phyloP scores from a whole-genome alignment of 2,329 filamentous ascomycete genomes.

The Fusarium mexicanum region DNA sequence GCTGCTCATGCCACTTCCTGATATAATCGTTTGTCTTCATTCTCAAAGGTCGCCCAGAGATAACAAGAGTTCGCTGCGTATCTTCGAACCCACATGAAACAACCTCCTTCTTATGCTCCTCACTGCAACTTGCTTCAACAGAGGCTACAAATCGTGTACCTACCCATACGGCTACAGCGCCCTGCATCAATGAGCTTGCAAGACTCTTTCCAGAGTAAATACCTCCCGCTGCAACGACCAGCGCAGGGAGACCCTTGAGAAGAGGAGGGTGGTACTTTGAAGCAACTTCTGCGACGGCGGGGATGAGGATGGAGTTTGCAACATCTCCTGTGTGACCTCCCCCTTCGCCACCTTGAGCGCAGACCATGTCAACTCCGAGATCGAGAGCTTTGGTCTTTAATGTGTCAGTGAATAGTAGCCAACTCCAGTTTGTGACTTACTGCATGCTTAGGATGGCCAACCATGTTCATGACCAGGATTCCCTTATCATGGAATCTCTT shows the following conservation, averaged over 20 bases:
- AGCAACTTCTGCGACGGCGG: conserved; percentile 87
- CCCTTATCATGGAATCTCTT: conserved; percentile 80
- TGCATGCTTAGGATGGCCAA: conserved; percentile 90
- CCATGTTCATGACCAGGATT: conserved; percentile 96
- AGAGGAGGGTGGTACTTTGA: conserved; percentile 73
- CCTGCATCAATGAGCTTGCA: conserved; percentile 85
- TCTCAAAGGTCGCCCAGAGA: conserved; percentile 83
- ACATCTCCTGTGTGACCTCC: conserved; percentile 93
- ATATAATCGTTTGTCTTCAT: conserved; percentile 88
- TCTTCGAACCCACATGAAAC: conserved; percentile 82
- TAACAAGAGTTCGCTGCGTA: conserved; percentile 82
- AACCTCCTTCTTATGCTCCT: conserved; percentile 85
- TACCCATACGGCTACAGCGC: conserved; percentile 91
- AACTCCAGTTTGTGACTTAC: conserved; percentile 47
- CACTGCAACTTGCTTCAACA: conserved; percentile 81
- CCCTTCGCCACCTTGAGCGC: conserved; percentile 91
- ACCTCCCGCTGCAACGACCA: conserved; percentile 90
- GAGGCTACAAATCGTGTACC: conserved; percentile 91
- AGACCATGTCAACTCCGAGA: conserved; percentile 88
- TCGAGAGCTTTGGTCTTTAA: conserved; percentile 75
- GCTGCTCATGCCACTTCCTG: conserved; percentile 79
- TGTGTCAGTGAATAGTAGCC: conserved; percentile 7
- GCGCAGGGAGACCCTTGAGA: conserved; percentile 74
- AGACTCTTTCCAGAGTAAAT: conserved; percentile 84
- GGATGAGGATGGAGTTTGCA: conserved; percentile 85